A percentile compares a stretch with the other conserved stretches of the same genome.
Conservation (phyloP, 805 yeast genomes). For the Jamesozyma spencerorum region DNA sequence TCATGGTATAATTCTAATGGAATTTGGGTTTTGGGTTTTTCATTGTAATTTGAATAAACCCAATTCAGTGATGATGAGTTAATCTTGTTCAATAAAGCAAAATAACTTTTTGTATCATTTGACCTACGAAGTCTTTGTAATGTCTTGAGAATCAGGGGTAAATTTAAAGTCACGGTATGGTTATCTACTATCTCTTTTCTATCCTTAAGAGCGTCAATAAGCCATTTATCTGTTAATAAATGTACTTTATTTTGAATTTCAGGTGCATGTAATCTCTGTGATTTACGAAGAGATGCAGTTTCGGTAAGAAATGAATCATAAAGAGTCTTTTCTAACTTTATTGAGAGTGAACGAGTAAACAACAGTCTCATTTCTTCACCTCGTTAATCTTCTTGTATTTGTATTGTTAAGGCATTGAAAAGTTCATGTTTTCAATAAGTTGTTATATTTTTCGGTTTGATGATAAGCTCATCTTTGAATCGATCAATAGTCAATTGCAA, state of each 20-base stretch:
- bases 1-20: slow-evolving; percentile 25
- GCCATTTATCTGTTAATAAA: slow-evolving; percentile 16
- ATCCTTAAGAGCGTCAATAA: slow-evolving; percentile 11
- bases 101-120: slow-evolving; percentile 13
- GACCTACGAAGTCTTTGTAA: slow-evolving; percentile 17
- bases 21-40: slow-evolving; percentile 6
- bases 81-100: slow-evolving; percentile 17
- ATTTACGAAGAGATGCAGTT: slow-evolving; percentile 1
- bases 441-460: neutral
- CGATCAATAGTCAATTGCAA: no score
- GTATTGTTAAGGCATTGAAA: no score
- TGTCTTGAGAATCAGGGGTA: slow-evolving; percentile 15
- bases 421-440: neutral
- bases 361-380: neutral
- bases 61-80: slow-evolving; percentile 16
- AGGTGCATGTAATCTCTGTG: slow-evolving; percentile 2
- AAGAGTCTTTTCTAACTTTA: slow-evolving; percentile 3
- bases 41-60: slow-evolving; percentile 7
- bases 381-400: no score
- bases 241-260: neutral
- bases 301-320: slow-evolving; percentile 1
- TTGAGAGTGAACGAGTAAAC: neutral
- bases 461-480: no score
- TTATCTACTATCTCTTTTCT: neutral
- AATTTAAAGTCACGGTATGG: neutral